Evolutionary conservation across 1,139 yeast genomes (phyloP).

Genomic region (Hyphopichia pseudoburtonii): DNA sequence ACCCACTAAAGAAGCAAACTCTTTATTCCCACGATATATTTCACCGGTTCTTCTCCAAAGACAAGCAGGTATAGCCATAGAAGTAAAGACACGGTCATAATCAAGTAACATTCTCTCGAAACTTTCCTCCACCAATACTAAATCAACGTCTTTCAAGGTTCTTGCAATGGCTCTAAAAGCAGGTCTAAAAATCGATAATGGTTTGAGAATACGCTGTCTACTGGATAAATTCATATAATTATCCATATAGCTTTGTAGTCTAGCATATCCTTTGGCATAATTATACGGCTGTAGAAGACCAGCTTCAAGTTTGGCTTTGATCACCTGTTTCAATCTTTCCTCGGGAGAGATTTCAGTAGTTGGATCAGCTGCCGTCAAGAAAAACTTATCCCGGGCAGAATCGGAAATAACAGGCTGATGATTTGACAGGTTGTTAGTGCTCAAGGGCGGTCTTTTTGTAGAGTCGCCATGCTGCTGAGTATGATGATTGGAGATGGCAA

Average conservation of each 20-base stretch:
- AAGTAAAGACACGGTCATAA: constrained; percentile 92
- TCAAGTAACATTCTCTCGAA: constrained; percentile 92
- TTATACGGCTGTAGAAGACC: constrained; percentile 91
- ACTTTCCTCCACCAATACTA: constrained; percentile 89
- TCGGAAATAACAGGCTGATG: constrained; percentile 60
- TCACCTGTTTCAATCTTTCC: constrained; percentile 91
- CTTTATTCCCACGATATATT: constrained; percentile 91
- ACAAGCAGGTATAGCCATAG: constrained; percentile 98
- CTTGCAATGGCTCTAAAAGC: constrained; percentile 93
- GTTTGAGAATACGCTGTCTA: constrained; percentile 84
- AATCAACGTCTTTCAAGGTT: constrained; percentile 85
- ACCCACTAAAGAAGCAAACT: constrained; percentile 94
- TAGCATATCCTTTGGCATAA: constrained; percentile 90
- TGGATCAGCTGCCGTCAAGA: constrained; percentile 96
- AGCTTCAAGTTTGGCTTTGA: constrained; percentile 91
- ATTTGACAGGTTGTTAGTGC: constrained; percentile 5
- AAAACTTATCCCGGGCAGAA: constrained; percentile 89
- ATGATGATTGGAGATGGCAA: not conserved
- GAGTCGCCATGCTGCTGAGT: no score
- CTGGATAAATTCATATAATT: constrained; percentile 86
- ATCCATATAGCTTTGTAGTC: constrained; percentile 90
- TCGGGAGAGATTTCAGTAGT: constrained; percentile 93
- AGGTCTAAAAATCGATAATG: constrained; percentile 83
- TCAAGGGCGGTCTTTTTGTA: no score
- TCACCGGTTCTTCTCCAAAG: constrained; percentile 98